A percentile compares a stretch with the other conserved stretches of the same genome.
Evolutionary conservation across 805 yeast genomes (phyloP).

Genomic region (Cyberlindnera maclurae): DNA sequence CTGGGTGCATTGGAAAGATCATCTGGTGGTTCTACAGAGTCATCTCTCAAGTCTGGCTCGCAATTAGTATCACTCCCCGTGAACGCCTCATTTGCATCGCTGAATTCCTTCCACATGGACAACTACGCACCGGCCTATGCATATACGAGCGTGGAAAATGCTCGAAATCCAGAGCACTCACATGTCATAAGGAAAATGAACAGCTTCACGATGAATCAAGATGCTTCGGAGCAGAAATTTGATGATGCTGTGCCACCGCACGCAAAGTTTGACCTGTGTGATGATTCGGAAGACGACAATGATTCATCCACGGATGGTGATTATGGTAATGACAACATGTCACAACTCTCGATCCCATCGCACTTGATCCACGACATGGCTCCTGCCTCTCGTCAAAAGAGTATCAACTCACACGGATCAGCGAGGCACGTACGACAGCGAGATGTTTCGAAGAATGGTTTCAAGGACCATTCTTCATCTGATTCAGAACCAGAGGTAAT

Average conservation of each 20-base stretch:
- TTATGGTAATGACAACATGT: slow-evolving; percentile 5
- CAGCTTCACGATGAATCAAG: slow-evolving; percentile 14
- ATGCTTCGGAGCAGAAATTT: slow-evolving; percentile 4
- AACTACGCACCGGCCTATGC: slow-evolving; percentile 29
- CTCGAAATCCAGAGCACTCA: slow-evolving; percentile 9
- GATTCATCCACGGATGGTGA: slow-evolving; percentile 1
- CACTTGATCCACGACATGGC: slow-evolving; percentile 9
- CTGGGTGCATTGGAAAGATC: slow-evolving; percentile 1
- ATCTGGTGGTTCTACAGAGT: slow-evolving; percentile 11
- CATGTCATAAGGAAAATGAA: slow-evolving; percentile 15
- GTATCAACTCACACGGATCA: slow-evolving; percentile 1
- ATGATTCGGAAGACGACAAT: slow-evolving; percentile 6
- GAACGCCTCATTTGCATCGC: slow-evolving; percentile 70
- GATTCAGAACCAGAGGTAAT: slow-evolving; percentile 14
- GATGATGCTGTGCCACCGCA: slow-evolving; percentile 20
- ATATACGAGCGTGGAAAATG: slow-evolving; percentile 11
- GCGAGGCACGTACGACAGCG: slow-evolving; percentile 1
- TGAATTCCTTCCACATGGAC: slow-evolving; percentile 63
- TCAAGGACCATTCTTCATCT: slow-evolving; percentile 17
- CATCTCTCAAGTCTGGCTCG: slow-evolving; percentile 34
- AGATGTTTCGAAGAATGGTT: slow-evolving; percentile 21
- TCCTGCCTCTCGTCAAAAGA: neutral
- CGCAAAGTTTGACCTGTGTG: slow-evolving; percentile 9
- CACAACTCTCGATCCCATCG: slow-evolving; percentile 16
- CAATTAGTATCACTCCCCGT: slow-evolving; percentile 63